A percentile compares a stretch with the other conserved stretches of the same genome.
phyloP scores from a whole-genome alignment of 108 stramenopile genomes.

The Discostella stelligeroides region DNA sequence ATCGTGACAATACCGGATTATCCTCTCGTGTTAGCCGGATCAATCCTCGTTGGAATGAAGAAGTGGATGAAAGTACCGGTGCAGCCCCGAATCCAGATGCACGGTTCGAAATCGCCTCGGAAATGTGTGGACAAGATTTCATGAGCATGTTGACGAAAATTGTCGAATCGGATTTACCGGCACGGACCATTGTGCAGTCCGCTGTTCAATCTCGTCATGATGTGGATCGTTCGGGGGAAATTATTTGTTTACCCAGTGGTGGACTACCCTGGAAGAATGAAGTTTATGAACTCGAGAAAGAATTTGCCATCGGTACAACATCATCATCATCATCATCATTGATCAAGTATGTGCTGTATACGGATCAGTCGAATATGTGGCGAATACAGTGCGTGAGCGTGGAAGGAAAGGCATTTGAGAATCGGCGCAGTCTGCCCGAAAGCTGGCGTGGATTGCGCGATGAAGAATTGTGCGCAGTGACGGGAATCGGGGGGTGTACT shows the following conservation, averaged over 20 bases:
- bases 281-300: constrained; percentile 92
- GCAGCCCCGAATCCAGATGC: constrained; percentile 73
- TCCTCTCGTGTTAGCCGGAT: constrained; percentile 82
- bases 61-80: constrained; percentile 26
- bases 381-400: constrained; percentile 99
- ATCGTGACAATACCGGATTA: constrained; percentile 88
- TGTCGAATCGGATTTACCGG: constrained; percentile 93
- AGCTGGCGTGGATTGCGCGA: constrained; percentile 96
- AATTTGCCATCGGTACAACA: constrained; percentile 54
- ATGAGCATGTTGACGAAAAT: constrained; percentile 68
- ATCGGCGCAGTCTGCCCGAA: constrained; percentile 86
- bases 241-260: constrained; percentile 72
- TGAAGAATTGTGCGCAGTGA: constrained; percentile 70
- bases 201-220: constrained; percentile 70
- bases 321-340: not conserved
- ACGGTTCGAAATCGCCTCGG: constrained; percentile 87
- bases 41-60: constrained; percentile 96
- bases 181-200: constrained; percentile 79
- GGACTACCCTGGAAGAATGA: constrained; percentile 95
- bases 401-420: constrained; percentile 88
- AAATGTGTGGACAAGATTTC: constrained; percentile 91
- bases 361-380: constrained; percentile 92
- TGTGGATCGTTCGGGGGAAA: constrained; percentile 81
- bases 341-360: constrained; percentile 95
- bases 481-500: constrained; percentile 87